Evolutionary conservation across 352 stramenopile genomes (phyloP), one percentile per base, ranked within the genome.

Genomic region (Pythium sukuiense): DNA sequence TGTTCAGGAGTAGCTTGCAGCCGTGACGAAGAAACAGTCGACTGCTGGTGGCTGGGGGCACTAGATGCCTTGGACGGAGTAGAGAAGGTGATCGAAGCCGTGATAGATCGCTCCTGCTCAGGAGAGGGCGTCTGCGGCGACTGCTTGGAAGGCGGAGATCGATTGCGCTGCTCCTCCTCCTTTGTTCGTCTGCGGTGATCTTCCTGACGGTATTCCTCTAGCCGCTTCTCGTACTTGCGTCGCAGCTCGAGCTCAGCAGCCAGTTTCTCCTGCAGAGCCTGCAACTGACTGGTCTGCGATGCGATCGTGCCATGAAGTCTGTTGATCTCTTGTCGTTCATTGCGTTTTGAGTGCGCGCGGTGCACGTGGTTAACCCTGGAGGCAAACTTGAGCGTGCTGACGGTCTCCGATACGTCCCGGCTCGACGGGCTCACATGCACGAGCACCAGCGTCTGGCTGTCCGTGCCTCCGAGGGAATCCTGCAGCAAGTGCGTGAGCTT

Each of bases 401-500:
- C 76, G 9, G 85, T 90, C 65, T 93, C 85, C 37, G 63, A 84
- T 16, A 86, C 79, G 41, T 93, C 80, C 1, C 43, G 45, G 30
- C 67, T 74, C 29, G 37, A 72, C 0, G 85, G 75, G 30, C 76
- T 88, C 41, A 93, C 80, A 41, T 93, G 85, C 2, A 92, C 76
- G 3, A 93, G 58, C 57, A 93, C 61, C 26, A 93, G 61, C 41
- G 77, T 79, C 26, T 77, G 75, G 53, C 71, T 85, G 29, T 76
- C 59, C 2, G 69, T 45, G 14, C 66, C 74, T 9, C 79, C 77
- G 12, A 93, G 61, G 30, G 83, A 90, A 46, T 93, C 84, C 58
- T 94, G 87, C 30, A 96, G 70, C 63, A 96, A 61, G 62, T 93
- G 83, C 20, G 88, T 96, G 26, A 96, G 78, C 70, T 96, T 96